Conservation (phyloP, 306 rosid genomes). For the Fragaria nilgerrensis region DNA sequence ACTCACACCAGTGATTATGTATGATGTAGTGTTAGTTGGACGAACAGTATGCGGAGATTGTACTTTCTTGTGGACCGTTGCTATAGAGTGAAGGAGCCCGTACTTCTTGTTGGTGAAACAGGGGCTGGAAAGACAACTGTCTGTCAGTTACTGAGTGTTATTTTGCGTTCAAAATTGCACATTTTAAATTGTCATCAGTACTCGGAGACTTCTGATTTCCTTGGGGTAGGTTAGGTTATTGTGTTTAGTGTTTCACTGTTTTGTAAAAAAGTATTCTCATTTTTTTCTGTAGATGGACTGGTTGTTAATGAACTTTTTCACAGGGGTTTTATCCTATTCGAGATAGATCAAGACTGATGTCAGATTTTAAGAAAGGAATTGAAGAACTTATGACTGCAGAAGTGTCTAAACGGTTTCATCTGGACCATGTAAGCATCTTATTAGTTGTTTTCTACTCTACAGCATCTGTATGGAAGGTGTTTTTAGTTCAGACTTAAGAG, state of each 20-base stretch:
- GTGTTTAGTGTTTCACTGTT: background rate
- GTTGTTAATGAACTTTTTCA: slow-evolving; percentile 13
- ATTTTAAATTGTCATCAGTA: slow-evolving; percentile 92
- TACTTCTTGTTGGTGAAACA: slow-evolving; percentile 93
- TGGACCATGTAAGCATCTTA: slow-evolving; percentile 46
- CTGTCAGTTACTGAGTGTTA: slow-evolving; percentile 75
- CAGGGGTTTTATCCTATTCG: slow-evolving; percentile 86
- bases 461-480: background rate
- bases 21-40: slow-evolving; percentile 54
- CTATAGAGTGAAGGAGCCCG: slow-evolving; percentile 69
- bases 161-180: slow-evolving; percentile 61
- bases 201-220: slow-evolving; percentile 92
- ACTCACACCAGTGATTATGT: slow-evolving; percentile 20
- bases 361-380: slow-evolving; percentile 46
- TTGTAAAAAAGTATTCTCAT: background rate
- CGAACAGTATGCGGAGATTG: slow-evolving; percentile 74
- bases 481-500: background rate
- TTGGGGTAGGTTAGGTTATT: slow-evolving; percentile 62
- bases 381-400: slow-evolving; percentile 46
- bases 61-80: slow-evolving; percentile 84
- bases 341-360: slow-evolving; percentile 65
- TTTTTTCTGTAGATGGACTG: slow-evolving; percentile 4
- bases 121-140: slow-evolving; percentile 99
- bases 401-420: slow-evolving; percentile 38
- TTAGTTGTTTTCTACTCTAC: background rate